These are phyloP conservation scores for Aspergillus sp. DNA, from an alignment of 2,329 filamentous ascomycete species.

Conservation along the genomic window DNA sequence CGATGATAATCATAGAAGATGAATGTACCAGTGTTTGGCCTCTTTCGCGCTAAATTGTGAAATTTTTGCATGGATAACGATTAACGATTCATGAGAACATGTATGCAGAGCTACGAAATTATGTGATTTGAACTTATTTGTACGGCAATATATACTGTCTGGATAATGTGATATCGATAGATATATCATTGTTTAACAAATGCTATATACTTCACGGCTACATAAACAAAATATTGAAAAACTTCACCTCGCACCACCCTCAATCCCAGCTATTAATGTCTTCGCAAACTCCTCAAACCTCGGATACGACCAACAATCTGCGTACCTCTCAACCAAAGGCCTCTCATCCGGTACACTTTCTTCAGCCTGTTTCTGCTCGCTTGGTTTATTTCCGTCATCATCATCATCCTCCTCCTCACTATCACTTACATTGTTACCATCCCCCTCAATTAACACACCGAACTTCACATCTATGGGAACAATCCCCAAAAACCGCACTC, in stretches of 20 bases:
- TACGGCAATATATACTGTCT: too few species aligned
- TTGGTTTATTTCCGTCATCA: constrained; percentile 12
- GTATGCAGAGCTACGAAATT: too few species aligned
- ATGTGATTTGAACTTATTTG: too few species aligned
- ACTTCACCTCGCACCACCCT: constrained; percentile 9
- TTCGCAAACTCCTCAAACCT: constrained; percentile 37
- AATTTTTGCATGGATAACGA: too few species aligned
- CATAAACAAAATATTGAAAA: not conserved
- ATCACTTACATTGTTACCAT: constrained; percentile 16
- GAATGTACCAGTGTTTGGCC: not conserved
- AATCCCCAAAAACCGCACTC: constrained; percentile 72
- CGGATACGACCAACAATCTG: constrained; percentile 32
- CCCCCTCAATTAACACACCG: constrained; percentile 70
- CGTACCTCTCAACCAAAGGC: constrained; percentile 36
- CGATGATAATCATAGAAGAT: constrained; percentile 13
- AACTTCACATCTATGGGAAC: constrained; percentile 93
- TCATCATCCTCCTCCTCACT: constrained; percentile 19
- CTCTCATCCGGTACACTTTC: constrained; percentile 17
- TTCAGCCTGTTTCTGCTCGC: constrained; percentile 12
- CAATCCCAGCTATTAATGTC: constrained; percentile 22
- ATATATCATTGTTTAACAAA: too few species aligned
- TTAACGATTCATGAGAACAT: too few species aligned
- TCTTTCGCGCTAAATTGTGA: not conserved
- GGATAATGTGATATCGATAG: too few species aligned
- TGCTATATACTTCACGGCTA: not conserved